These are phyloP conservation scores for Claviceps quebecensis DNA, from an alignment of 2,329 filamentous ascomycete genomes.

Conservation along the genomic window DNA sequence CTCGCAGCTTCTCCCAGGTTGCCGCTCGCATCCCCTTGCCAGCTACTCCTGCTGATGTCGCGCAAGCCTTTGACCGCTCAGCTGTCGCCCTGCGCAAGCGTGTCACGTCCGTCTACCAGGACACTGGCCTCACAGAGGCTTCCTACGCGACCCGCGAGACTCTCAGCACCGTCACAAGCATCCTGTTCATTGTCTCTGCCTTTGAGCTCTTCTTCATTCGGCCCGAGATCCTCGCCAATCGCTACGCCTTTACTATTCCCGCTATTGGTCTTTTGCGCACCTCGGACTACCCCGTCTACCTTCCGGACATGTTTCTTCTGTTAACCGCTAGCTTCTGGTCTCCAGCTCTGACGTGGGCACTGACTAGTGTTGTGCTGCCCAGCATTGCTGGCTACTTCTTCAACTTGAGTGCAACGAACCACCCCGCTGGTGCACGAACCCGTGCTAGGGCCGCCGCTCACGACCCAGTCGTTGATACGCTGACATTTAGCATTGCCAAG, in stretches of 20 bases:
- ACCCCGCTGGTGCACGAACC: conserved; percentile 23
- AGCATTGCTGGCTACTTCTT: conserved; percentile 71
- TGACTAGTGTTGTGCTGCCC: conserved; percentile 59
- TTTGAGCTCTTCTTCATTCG: conserved; percentile 62
- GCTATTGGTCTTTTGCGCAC: conserved; percentile 41
- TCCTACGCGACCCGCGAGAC: conserved; percentile 53
- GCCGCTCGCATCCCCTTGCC: conserved; percentile 55
- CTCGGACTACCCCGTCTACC: conserved; percentile 44
- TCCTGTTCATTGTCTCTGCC: conserved; percentile 53
- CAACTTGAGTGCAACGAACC: conserved; percentile 55
- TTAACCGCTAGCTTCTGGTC: conserved; percentile 73
- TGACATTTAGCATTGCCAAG: conserved; percentile 84
- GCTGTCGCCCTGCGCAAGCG: conserved; percentile 52
- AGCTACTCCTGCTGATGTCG: conserved; percentile 66
- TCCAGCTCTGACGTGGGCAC: conserved; percentile 60
- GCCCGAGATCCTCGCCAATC: conserved; percentile 54
- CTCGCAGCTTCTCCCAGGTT: conserved; percentile 38
- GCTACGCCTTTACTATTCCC: conserved; percentile 60
- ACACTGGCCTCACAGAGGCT: conserved; percentile 51
- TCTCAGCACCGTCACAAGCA: conserved; percentile 56
- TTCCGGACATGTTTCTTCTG: conserved; percentile 72
- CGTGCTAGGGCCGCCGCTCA: conserved; percentile 23
- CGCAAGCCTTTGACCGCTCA: conserved; percentile 59
- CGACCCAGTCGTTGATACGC: conserved; percentile 60
- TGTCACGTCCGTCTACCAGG: conserved; percentile 48